A percentile compares a stretch with the other conserved stretches of the same genome.
Conservation (phyloP, 2,329 filamentous ascomycete genomes). For the Aquanectria penicillioides region DNA sequence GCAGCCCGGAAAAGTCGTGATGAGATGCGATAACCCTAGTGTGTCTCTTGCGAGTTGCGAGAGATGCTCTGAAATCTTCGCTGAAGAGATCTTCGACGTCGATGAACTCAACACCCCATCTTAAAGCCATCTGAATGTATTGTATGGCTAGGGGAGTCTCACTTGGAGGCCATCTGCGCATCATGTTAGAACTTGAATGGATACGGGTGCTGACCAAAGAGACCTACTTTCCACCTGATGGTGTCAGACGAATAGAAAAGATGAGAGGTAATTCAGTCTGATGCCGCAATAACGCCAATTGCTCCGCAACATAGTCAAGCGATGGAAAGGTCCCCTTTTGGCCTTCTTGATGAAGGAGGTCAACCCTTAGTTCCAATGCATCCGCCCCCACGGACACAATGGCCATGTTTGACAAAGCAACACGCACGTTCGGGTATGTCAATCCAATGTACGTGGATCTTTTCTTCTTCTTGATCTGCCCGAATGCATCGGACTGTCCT, state of each 20-base stretch:
- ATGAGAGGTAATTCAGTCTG: conserved; percentile 25
- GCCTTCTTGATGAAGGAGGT: conserved; percentile 10
- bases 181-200: not conserved
- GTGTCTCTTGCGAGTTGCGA: conserved; percentile 2
- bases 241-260: conserved; percentile 21
- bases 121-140: conserved; percentile 14
- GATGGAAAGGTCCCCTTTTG: conserved; percentile 5
- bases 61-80: not conserved
- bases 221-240: conserved; percentile 22
- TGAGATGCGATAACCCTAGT: conserved; percentile 22
- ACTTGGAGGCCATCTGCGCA: conserved; percentile 13
- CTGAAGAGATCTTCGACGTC: conserved; percentile 21
- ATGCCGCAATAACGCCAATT: conserved; percentile 16
- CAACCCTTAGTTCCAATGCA: conserved; percentile 22
- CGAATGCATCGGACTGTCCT: conserved; percentile 14
- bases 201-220: not conserved
- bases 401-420: conserved; percentile 26
- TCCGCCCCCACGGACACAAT: conserved; percentile 28
- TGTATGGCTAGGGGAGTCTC: not conserved
- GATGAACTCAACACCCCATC: conserved; percentile 25
- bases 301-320: conserved; percentile 20
- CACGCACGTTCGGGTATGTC: conserved; percentile 23
- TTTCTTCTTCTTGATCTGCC: conserved; percentile 13
- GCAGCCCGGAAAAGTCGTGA: conserved; percentile 20
- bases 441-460: conserved; percentile 25